phyloP scores from a whole-genome alignment of 2,329 filamentous ascomycete species.

The Monosporascus sp. region DNA sequence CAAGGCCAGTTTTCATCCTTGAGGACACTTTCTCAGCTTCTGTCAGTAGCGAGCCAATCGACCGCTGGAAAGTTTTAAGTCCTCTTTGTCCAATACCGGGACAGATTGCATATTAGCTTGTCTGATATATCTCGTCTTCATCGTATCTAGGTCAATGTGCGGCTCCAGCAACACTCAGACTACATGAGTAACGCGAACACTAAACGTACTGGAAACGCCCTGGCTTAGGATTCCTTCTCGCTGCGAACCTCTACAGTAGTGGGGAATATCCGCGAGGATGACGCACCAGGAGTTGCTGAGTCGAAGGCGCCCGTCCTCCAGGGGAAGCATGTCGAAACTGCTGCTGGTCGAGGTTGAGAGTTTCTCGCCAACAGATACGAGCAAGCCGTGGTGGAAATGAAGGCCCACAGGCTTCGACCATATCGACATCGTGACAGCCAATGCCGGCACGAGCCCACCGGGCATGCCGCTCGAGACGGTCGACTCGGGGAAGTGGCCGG shows the following conservation, averaged over 20 bases:
- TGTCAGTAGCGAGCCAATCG: too few species aligned
- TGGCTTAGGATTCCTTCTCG: slow-evolving; percentile 23
- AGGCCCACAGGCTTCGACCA: slow-evolving; percentile 18
- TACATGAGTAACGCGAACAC: too few species aligned
- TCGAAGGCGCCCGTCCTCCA: slow-evolving; percentile 16
- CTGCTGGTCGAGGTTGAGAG: slow-evolving; percentile 28
- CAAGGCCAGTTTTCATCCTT: too few species aligned
- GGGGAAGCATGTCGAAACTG: slow-evolving; percentile 16
- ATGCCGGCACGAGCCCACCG: slow-evolving; percentile 25
- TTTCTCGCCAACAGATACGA: slow-evolving; percentile 17
- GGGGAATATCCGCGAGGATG: slow-evolving; percentile 29
- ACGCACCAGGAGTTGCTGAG: slow-evolving; percentile 13
- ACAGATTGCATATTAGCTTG: too few species aligned
- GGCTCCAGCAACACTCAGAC: too few species aligned
- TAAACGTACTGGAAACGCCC: slow-evolving; percentile 25
- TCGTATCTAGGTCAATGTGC: too few species aligned
- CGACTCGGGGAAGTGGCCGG: slow-evolving; percentile 19
- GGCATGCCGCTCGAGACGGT: slow-evolving; percentile 23
- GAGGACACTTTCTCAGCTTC: too few species aligned
- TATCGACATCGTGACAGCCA: slow-evolving; percentile 30
- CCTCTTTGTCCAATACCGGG: too few species aligned
- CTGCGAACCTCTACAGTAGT: slow-evolving; percentile 32
- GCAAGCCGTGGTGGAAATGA: slow-evolving; percentile 19
- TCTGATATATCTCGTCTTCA: too few species aligned
- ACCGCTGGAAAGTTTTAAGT: too few species aligned